Evolutionary conservation across 2,329 filamentous ascomycete genomes (phyloP), one percentile per base, ranked within the genome.

Genomic region (Cordyceps militaris): DNA sequence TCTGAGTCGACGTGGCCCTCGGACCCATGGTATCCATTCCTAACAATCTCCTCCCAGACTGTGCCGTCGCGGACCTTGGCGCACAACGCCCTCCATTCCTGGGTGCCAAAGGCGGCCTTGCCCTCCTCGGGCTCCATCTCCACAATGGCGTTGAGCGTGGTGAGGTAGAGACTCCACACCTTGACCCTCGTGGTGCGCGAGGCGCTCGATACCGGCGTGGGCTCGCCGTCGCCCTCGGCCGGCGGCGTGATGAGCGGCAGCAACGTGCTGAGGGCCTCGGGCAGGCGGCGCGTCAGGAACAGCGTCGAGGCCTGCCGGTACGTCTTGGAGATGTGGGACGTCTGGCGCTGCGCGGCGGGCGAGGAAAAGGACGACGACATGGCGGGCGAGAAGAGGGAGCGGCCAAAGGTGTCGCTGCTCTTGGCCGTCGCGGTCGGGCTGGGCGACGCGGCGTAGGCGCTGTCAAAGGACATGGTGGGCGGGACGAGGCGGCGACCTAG

Each of bases 141-240:
- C 36, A 96, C 79, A 62, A 97, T 88, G 40, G 91, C 88, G 74
- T 97, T 96, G 61, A 97, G 79, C 52, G 97, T 87, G 19, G 92
- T 96, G 63, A 97, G 81, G 70, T 97, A 99, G 66, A 99, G 80
- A 71, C 91, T 96, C 94, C 94, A 99, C 62, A 97, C 88, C 73
- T 97, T 99, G 71, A 96, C 88, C 63, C 92, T 81, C 58, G 90
- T 94, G 32, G 86, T 88, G 63, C 88, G 84, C 43, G 89, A 92
- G 55, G 91, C 91, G 62, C 81, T 83, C 56, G 89, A 87, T 55
- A 97, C 85, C 4, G 91, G 90, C 28, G 91, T 87, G 28, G 82
- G 76, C 58, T 84, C 79, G 32, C 74, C 73, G 70, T 76, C 71
- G 32, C 74, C 73, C 70, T 76, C 71, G 30, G 75, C 74, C 61